Base-by-base conservation (phyloP, 108 stramenopile genomes). In the Aurantiochytrium sp. region DNA sequence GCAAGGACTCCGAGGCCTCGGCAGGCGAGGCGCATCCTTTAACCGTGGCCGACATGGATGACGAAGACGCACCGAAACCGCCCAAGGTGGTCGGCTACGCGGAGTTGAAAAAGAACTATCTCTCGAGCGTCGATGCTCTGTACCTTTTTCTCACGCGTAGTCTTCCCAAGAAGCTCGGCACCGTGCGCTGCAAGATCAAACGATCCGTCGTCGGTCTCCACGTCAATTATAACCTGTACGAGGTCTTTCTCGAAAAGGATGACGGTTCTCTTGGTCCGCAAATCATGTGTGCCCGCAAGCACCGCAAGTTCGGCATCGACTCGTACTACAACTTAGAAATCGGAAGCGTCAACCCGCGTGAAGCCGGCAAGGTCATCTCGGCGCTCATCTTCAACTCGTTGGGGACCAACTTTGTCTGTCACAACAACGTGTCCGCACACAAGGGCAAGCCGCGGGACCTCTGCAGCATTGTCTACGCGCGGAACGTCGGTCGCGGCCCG, bases 381-480 rank as follows among this genome's bases (percentile, higher is more conserved):
- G 96, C 96, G 60, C 90, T 97, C 58, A 88, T 96, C 60, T 93
- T 94, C 47, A 96, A 96, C 91, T 96, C 96, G 72, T 60, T 95
- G 14, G 96, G 96, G 12, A 97, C 96, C 8, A 95, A 93, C 72
- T 87, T 90, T 42, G 76, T 91, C 28, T 8, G 60, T 42, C 49
- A 87, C 72, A 88, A 90, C 64, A 91, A 90, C 45, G 91, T 91
- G 10, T 73, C 90, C 16, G 89, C 69, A 35, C 87, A 92, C 51
- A 92, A 64, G 87, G 44, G 88, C 2, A 64, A 90, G 53, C 94
- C 95, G 4, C 69, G 83, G 60, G 97, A 97, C 72, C 90, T 96
- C 59, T 96, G 96, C 29, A 94, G 87, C 57, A 92, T 97, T 55
- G 44, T 96, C 42, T 97, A 97, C 90, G 89, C 95, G 35, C 88